Evolutionary conservation across 2,329 filamentous ascomycete genomes (phyloP), one percentile per base, ranked within the genome.

Genomic region (Elsinoe necatrix): DNA sequence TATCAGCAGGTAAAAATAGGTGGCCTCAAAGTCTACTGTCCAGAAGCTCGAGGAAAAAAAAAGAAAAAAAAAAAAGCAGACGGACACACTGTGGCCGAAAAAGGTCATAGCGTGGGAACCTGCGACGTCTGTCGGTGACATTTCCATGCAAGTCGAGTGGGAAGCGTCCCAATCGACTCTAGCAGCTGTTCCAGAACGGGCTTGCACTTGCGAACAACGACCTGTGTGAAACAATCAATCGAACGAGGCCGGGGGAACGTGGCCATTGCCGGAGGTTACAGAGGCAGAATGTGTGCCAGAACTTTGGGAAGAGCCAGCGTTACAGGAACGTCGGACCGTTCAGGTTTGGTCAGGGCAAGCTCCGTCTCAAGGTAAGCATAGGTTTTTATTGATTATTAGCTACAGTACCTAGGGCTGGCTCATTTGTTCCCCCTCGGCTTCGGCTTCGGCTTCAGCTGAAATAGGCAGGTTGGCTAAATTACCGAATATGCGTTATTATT

Each of bases 201-300:
- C 48, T 34, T 39, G 48, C 11, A 11, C 48, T 52, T 52, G 48
- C 48, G 31, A 52, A n/a, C 27, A 52, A 52, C 48, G 48, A 52
- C n/a, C 31, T 4, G 9, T 4, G 9, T 4, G n/a, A 31, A 4
- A 29, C 8, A 21, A 20, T 29, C 48, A 52, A 52, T 52, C 9
- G 25, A 21, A 20, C 3, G 7, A 34, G n/a, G n/a, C n/a, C n/a
- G n/a, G 4, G 48, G 18, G 9, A 31, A 5, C 3, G 18, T 3
- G 29, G 16, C 9, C 27, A 29, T 18, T 18, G 3, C 8, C 12
- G 31, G 29, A 52, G n/a, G n/a, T n/a, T n/a, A n/a, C n/a, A n/a
- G n/a, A n/a, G 20, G 27, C 31, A 18, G 7, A 16, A 23, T 52
- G 21, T 52, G 23, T 35, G 48, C n/a, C 23, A 14, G 41, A 11